Percentiles rank a stretch among this genome's conserved stretches.
Conservation (phyloP, 129 eudicot genomes). For the Tagetes erecta region DNA sequence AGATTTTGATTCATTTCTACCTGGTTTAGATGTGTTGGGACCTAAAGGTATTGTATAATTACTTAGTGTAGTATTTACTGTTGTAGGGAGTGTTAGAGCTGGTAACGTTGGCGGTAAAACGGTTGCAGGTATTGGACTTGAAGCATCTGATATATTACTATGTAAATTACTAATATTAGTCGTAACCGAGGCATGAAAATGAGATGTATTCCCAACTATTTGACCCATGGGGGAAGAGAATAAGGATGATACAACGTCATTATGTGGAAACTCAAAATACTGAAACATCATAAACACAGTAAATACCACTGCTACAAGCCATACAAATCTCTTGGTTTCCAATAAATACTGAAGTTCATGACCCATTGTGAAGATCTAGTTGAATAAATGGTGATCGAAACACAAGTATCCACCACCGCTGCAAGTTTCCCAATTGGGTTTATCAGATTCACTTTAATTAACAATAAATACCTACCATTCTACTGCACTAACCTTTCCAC, state of each 20-base stretch:
- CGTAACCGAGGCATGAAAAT: constrained; percentile 19
- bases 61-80: constrained; percentile 14
- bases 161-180: constrained; percentile 25
- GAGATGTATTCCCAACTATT: constrained; percentile 16
- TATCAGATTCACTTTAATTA: constrained; percentile 24
- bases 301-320: constrained; percentile 55
- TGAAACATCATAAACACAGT: constrained; percentile 51
- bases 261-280: constrained; percentile 68
- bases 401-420: constrained; percentile 31
- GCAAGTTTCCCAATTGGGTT: constrained; percentile 25
- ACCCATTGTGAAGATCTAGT: constrained; percentile 39
- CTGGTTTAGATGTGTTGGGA: constrained; percentile 17
- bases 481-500: neutral
- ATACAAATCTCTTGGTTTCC: constrained; percentile 56
- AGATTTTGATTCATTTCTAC: constrained; percentile 5
- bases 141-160: constrained; percentile 21
- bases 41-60: constrained; percentile 13
- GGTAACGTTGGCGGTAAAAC: constrained; percentile 34
- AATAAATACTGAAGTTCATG: constrained; percentile 27
- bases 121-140: constrained; percentile 14
- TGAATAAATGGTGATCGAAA: constrained; percentile 14
- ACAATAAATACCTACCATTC: neutral
- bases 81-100: constrained; percentile 18
- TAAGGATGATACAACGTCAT: constrained; percentile 49
- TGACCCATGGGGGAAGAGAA: constrained; percentile 43